Base-by-base conservation (phyloP, 2,329 filamentous ascomycete genomes). In the Knufia fluminis region DNA sequence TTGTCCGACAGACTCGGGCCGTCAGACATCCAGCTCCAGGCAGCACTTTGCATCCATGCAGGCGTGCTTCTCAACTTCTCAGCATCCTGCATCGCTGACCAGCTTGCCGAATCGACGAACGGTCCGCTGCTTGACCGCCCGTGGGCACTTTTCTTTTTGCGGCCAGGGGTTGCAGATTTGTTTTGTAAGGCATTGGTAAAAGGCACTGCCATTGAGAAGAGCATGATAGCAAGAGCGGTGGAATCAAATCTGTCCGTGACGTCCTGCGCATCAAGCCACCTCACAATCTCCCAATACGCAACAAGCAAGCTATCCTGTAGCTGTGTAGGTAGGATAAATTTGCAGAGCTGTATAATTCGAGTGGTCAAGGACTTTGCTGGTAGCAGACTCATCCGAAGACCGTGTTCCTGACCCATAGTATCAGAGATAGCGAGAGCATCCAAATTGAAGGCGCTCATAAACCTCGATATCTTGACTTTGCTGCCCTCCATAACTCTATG, bases 201-300 rank as follows among this genome's bases (percentile, higher is more conserved):
- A 8, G 75, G 76, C 14, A 87, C 66, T 46, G 79, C 83, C 51
- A 85, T 72, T 2, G 78, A 71, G 40, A 87, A 74, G 2, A 90
- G 64, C 8, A 83, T 70, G 8, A 85, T 72, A 2, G 80, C 72
- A 41, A 85, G 63, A 1, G 81, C 78, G 3, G 82, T 83, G 85
- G 85, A 90, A 63, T 90, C 86, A 1, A 69, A 50, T 53, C 83
- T 74, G 2, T 66, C 64, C 12, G 72, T 62, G 6, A 69, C 61
- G 3, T 73, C 66, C 3, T 73, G 69, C 60, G 24, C 55, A 33
- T 69, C 68, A 35, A 86, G 69, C 85, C 85, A 91, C 53, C 80
- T 78, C 66, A 85, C 76, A 17, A 79, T 74, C 61, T 86, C 82
- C 76, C 85, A 85, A 83, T 85, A 90, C 1, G 77, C 79, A 8